Conservation (phyloP, 352 stramenopile genomes). For the Bremia lactucae region DNA sequence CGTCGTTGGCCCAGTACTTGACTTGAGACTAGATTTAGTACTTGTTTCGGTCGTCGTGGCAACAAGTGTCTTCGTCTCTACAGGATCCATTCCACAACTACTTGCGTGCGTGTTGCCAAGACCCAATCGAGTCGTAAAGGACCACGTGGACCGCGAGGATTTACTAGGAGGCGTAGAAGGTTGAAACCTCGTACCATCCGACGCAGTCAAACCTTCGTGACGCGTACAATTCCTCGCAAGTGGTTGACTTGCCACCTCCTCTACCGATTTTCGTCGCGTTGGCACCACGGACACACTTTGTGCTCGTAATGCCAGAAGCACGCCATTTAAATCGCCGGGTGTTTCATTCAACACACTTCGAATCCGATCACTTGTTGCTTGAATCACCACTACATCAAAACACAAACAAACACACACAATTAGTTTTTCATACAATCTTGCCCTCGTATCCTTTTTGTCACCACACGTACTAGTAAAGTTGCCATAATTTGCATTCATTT, state of each 20-base stretch:
- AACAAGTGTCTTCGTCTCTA: constrained; percentile 5
- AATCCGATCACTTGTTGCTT: constrained; percentile 57
- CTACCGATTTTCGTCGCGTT: constrained; percentile 37
- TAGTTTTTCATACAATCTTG: background rate
- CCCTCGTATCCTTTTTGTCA: background rate
- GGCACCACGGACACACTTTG: constrained; percentile 34
- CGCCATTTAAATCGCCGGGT: constrained; percentile 45
- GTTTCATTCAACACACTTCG: constrained; percentile 63
- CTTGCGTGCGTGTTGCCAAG: no score
- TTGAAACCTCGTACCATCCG: constrained; percentile 20
- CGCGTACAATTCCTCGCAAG: no score
- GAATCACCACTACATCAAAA: constrained; percentile 74
- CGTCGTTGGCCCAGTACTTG: constrained; percentile 6
- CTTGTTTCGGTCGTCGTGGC: background rate
- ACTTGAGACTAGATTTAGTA: no score
- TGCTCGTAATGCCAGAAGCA: constrained; percentile 49
- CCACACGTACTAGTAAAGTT: constrained; percentile 54
- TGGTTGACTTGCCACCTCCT: no score
- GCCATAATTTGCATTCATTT: constrained; percentile 81
- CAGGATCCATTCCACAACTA: no score
- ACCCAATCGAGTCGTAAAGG: constrained; percentile 23
- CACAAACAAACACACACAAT: constrained; percentile 9
- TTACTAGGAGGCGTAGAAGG: constrained; percentile 28
- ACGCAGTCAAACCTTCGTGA: constrained; percentile 14
- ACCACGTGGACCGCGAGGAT: constrained; percentile 27